Evolutionary conservation across 345 rosid genomes (phyloP), one percentile per base, ranked within the genome.

Genomic region (Melaleuca quinquenervia): DNA sequence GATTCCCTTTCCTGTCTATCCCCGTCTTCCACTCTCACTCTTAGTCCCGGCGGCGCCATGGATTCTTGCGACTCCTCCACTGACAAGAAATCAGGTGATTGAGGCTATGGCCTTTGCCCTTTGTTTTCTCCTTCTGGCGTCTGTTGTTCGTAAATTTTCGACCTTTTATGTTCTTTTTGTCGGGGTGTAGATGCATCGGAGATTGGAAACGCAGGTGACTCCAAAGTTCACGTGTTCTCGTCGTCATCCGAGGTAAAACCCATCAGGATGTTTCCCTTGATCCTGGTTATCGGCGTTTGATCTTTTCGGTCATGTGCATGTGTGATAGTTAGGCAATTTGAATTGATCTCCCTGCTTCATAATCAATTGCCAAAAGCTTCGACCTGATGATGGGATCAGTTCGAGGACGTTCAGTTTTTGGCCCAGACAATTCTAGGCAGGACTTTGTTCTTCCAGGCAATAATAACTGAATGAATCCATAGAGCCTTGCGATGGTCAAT

Each of bases 201-300:
- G 89, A 83, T 74, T 88, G 92, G 87, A 58, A 84, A 56, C 82
- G 90, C 70, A 87, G 74, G 86, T 53, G 93, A 91, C 51, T 90
- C 86, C 36, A 91, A 91, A 87, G 94, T 89, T 89, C 94, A 88
- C 29, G 93, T 94, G 53, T 94, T 92, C 89, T 89, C 90, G n/a
- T 93, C 96, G 51, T 91, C 95, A 75, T 89, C 91, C 14, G 96
- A 94, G 94, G 96, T 94, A 50, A 86, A 85, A 84, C 24, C 62
- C 84, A 84, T 14, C 36, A 27, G 3, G 53, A 27, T 26, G 14
- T 12, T 49, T 49, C 82, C 55, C 78, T 70, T 15, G 24, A 70
- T 32, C 78, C 24, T 18, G 48, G 48, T 18, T 32, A 1, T 64
- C 8, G 24, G 45, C 48, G 78, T 24, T 32, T 54, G 11, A 54